phyloP scores from a whole-genome alignment of 305 asterid species.

The Euphrasia arctica region DNA sequence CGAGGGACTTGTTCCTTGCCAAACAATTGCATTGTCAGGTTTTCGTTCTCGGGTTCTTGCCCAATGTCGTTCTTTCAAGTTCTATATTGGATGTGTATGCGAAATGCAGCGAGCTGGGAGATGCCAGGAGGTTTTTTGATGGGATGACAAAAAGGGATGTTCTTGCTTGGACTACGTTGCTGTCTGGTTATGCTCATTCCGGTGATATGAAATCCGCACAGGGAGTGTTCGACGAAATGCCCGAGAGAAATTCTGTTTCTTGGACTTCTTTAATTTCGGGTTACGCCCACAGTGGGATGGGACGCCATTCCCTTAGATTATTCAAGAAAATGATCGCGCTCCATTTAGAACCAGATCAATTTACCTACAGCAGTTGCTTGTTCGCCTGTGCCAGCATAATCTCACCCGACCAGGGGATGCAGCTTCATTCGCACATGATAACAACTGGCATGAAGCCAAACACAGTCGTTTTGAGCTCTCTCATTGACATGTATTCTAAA shows the following conservation, averaged over 20 bases:
- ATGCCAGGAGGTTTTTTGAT: constrained; percentile 64
- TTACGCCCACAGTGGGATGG: constrained; percentile 53
- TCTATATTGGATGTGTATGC: constrained; percentile 67
- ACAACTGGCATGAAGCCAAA: constrained; percentile 52
- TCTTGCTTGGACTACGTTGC: constrained; percentile 79
- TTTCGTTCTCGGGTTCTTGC: constrained; percentile 51
- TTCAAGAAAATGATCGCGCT: constrained; percentile 47
- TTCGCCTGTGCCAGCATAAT: constrained; percentile 57
- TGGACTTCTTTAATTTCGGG: constrained; percentile 74
- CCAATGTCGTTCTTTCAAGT: constrained; percentile 60
- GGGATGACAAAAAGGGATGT: constrained; percentile 56
- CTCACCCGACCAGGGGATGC: constrained; percentile 54
- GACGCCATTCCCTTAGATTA: constrained; percentile 42
- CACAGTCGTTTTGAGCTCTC: constrained; percentile 56
- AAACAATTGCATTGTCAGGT: constrained; percentile 72
- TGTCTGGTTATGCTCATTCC: constrained; percentile 59
- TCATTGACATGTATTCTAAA: constrained; percentile 73
- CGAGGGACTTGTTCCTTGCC: constrained; percentile 51
- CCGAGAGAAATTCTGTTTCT: constrained; percentile 56
- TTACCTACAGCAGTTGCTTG: constrained; percentile 56
- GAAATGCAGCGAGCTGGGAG: constrained; percentile 58
- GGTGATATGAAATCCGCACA: constrained; percentile 63
- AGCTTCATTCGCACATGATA: constrained; percentile 64
- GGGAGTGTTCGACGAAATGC: constrained; percentile 53
- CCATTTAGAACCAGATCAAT: constrained; percentile 57